phyloP scores from a whole-genome alignment of 441 rosid species.

The Euphorbia corollata region DNA sequence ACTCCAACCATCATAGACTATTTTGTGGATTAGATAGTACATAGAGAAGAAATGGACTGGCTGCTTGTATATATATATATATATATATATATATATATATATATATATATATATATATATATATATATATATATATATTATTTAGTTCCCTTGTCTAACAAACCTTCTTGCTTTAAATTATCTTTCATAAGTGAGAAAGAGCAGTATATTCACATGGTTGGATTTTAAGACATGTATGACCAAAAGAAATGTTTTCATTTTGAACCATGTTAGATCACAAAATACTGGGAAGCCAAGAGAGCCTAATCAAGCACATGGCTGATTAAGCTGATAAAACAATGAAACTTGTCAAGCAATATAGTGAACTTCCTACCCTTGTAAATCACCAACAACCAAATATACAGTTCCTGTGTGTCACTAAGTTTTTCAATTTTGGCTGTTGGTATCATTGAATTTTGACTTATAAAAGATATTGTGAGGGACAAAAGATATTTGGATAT shows the following conservation, averaged over 20 bases:
- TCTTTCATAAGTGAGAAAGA: background rate
- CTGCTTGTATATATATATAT: too few species aligned
- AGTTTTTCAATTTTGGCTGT: background rate
- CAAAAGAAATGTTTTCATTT: background rate
- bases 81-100: too few species aligned
- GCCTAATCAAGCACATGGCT: background rate
- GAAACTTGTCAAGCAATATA: background rate
- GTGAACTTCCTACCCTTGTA: background rate
- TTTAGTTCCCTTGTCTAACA: background rate
- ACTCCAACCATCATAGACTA: background rate
- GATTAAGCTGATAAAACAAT: constrained; percentile 6
- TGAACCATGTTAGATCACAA: background rate
- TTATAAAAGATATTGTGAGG: constrained; percentile 17
- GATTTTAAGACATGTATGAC: background rate
- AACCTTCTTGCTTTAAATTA: too few species aligned
- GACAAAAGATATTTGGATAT: constrained; percentile 18
- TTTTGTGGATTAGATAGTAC: background rate
- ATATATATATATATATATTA: too few species aligned
- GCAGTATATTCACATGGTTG: background rate
- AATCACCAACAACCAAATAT: constrained; percentile 19
- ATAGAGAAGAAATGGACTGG: background rate
- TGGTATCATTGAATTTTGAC: constrained; percentile 27
- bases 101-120: too few species aligned
- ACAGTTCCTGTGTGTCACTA: constrained; percentile 4
- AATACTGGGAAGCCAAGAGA: background rate